phyloP scores from a whole-genome alignment of 2,329 filamentous ascomycete genomes.

The Microdochium paspali region DNA sequence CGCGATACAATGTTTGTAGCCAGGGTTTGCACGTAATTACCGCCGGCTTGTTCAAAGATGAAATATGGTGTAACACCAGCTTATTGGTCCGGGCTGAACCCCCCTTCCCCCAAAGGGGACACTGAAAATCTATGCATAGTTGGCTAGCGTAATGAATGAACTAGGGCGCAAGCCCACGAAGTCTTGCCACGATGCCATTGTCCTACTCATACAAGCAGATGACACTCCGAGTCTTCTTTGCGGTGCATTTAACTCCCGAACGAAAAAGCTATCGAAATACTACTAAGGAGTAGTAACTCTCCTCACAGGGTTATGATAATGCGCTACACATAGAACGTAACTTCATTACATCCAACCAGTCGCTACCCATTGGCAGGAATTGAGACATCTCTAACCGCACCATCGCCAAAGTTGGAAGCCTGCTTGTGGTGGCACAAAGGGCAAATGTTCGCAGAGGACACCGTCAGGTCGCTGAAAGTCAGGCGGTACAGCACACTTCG shows the following conservation, averaged over 20 bases:
- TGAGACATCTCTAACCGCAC: constrained; percentile 55
- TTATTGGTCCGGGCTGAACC: no score
- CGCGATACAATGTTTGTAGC: no score
- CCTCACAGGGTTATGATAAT: neutral
- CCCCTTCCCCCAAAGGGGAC: no score
- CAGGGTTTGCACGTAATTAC: no score
- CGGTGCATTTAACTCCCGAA: constrained; percentile 42
- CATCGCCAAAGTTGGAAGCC: constrained; percentile 64
- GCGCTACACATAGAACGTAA: neutral
- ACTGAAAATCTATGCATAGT: constrained; percentile 56
- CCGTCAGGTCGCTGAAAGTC: constrained; percentile 60
- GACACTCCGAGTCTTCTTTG: constrained; percentile 43
- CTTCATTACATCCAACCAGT: constrained; percentile 58
- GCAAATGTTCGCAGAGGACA: constrained; percentile 58
- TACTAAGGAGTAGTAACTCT: constrained; percentile 13
- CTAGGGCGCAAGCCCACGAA: constrained; percentile 55
- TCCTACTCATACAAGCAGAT: constrained; percentile 65
- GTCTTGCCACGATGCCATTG: constrained; percentile 55
- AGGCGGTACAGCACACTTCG: constrained; percentile 58
- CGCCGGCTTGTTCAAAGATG: no score
- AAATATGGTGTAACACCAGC: no score
- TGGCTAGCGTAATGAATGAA: constrained; percentile 53
- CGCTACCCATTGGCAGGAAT: constrained; percentile 61
- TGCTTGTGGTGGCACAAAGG: constrained; percentile 59
- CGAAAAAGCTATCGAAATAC: constrained; percentile 48